Evolutionary conservation across 768 basidiomycete genomes (phyloP).

Genomic region (Roridomyces roridus): DNA sequence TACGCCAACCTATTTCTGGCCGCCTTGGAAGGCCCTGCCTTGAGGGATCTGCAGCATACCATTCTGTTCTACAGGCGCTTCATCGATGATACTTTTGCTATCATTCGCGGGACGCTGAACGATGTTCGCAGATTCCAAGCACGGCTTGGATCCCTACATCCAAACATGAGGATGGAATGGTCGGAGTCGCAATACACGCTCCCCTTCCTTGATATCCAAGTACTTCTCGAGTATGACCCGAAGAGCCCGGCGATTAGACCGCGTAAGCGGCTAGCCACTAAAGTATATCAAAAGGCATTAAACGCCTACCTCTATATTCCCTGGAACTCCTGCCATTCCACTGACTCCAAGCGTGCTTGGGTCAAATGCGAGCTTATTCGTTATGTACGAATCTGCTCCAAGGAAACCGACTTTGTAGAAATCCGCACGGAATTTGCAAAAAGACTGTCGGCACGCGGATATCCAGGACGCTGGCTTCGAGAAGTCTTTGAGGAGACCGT

Average conservation of each 20-base stretch:
- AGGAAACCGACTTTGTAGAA: constrained; percentile 5
- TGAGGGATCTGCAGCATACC: constrained; percentile 11
- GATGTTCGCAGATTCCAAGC: constrained; percentile 20
- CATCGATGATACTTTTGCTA: constrained; percentile 23
- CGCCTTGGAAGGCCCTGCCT: constrained; percentile 4
- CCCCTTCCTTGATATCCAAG: constrained; percentile 21
- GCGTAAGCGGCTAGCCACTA: constrained; percentile 1
- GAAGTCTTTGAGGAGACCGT: constrained; percentile 6
- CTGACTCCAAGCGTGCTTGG: constrained; percentile 10
- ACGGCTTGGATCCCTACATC: constrained; percentile 12
- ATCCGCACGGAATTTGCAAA: not conserved
- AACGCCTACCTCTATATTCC: constrained; percentile 23
- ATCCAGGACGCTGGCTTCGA: constrained; percentile 14
- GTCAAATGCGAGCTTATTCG: constrained; percentile 3
- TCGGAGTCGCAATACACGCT: not conserved
- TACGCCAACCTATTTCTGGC: constrained; percentile 22
- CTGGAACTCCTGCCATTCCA: constrained; percentile 5
- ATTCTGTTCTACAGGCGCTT: constrained; percentile 20
- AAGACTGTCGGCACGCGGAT: constrained; percentile 9
- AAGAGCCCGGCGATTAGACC: not conserved
- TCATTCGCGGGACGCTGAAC: constrained; percentile 7
- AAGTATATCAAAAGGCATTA: constrained; percentile 17
- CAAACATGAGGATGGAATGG: constrained; percentile 10
- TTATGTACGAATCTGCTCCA: constrained; percentile 9
- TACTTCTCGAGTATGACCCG: constrained; percentile 5